Evolutionary conservation across 257 asterid genomes (phyloP), one percentile per base, ranked within the genome.

Genomic region (Solanum chilense): DNA sequence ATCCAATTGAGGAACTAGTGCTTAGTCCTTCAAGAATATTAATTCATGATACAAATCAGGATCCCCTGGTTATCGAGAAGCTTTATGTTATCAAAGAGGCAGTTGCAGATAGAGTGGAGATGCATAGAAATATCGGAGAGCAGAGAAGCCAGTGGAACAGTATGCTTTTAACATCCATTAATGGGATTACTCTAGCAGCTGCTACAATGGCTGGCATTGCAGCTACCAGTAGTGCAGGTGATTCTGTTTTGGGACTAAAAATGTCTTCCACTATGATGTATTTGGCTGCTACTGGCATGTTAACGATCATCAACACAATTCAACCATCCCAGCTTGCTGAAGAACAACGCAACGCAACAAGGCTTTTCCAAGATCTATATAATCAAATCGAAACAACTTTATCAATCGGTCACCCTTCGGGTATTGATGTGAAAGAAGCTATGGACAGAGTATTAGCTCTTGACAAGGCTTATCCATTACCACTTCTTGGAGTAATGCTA

Each of bases 291-390:
- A 89, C 91, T 11, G 93, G 90, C 42, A 80, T 91, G 88, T 27
- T 91, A 37, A 13, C 49, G 3, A 62, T 91, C 12, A 84, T 89
- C 70, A 92, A 90, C 62, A 88, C 93, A 33, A 92, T 93, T 66
- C 98, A 96, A 84, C 96, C 98, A 2, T 94, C 96, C 33, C 98
- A 96, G 86, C 93, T 94, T 0, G 96, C 93, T 1, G 98, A 96
- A 77, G 99, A 96, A 58, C 99, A 96, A 27, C 47, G 98, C 44
- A 96, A 93, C 69, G 98, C 97, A 0, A 68, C 85, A 3, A 92
- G 98, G 88, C 88, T 94, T 49, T 94, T 96, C 89, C 88, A 90
- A 85, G 95, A 94, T 83, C 91, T 94, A 10, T 89, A 87, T 9
- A 90, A 85, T 27, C 94, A 93, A 56, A 91, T 96, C 9, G 84